phyloP scores from a whole-genome alignment of 2,329 filamentous ascomycete genomes.

The Didymella sp. region DNA sequence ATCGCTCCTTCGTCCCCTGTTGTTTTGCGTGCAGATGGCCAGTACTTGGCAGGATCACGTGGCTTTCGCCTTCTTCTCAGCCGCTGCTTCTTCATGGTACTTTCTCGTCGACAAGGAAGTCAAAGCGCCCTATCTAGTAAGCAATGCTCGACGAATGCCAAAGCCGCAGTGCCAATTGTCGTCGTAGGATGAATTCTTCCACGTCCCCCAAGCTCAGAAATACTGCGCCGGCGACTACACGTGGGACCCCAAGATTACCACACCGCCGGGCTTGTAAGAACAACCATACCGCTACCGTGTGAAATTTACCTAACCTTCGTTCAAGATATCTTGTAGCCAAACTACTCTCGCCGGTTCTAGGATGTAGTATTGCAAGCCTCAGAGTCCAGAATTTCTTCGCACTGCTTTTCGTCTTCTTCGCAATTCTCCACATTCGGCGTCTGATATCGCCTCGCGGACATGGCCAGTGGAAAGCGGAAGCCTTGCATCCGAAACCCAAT shows the following conservation, averaged over 20 bases:
- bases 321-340: slow-evolving; percentile 53
- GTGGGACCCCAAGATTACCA: slow-evolving; percentile 98
- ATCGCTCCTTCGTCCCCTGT: slow-evolving; percentile 1
- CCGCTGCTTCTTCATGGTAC: slow-evolving; percentile 38
- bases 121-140: slow-evolving; percentile 65
- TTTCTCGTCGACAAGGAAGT: slow-evolving; percentile 56
- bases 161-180: slow-evolving; percentile 6
- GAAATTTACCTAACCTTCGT: not conserved
- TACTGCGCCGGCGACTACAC: slow-evolving; percentile 76
- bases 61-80: slow-evolving; percentile 29
- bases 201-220: slow-evolving; percentile 87
- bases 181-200: slow-evolving; percentile 79
- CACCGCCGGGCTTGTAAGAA: slow-evolving; percentile 78
- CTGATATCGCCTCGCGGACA: slow-evolving; percentile 1
- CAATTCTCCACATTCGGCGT: slow-evolving; percentile 6
- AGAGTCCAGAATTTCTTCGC: slow-evolving; percentile 50
- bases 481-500: not conserved
- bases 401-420: slow-evolving; percentile 43
- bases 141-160: slow-evolving; percentile 20
- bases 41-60: slow-evolving; percentile 37
- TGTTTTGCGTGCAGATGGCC: slow-evolving; percentile 3
- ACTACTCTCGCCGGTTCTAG: slow-evolving; percentile 47
- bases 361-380: slow-evolving; percentile 50
- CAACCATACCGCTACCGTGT: not conserved
- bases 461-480: slow-evolving; percentile 1